Evolutionary conservation across 108 stramenopile species (phyloP).

Genomic region (Nitzschia palea): DNA sequence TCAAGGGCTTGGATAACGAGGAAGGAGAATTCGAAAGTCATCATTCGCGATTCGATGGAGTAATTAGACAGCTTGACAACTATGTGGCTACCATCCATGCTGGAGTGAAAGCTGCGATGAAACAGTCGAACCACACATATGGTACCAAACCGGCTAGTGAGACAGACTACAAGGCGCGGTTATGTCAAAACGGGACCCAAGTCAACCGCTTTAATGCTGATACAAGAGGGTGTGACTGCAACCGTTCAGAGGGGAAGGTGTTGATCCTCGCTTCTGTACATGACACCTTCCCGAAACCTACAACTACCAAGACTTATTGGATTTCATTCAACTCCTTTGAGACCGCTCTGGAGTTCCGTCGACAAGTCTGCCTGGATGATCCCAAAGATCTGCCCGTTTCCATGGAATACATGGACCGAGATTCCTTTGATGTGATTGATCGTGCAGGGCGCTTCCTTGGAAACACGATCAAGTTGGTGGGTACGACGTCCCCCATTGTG

Average conservation of each 20-base stretch:
- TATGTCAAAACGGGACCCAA: slow-evolving; percentile 49
- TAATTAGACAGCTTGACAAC: slow-evolving; percentile 50
- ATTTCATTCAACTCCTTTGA: slow-evolving; percentile 72
- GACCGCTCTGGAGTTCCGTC: slow-evolving; percentile 66
- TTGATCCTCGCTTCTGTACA: slow-evolving; percentile 85
- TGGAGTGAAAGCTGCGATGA: slow-evolving; percentile 48
- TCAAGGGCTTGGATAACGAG: slow-evolving; percentile 65
- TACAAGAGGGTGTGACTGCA: slow-evolving; percentile 70
- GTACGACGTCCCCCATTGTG: slow-evolving; percentile 62
- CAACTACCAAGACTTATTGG: slow-evolving; percentile 71
- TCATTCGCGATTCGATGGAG: slow-evolving; percentile 42
- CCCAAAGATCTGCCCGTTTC: slow-evolving; percentile 75
- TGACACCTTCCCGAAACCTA: slow-evolving; percentile 76
- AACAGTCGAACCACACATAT: slow-evolving; percentile 54
- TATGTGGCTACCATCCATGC: slow-evolving; percentile 54
- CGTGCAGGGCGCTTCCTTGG: slow-evolving; percentile 64
- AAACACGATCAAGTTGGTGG: slow-evolving; percentile 61
- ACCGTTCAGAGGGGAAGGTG: slow-evolving; percentile 87
- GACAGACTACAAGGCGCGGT: slow-evolving; percentile 49
- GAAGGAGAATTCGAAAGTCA: slow-evolving; percentile 45
- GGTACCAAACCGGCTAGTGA: slow-evolving; percentile 64
- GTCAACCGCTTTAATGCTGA: slow-evolving; percentile 85
- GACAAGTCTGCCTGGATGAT: slow-evolving; percentile 74
- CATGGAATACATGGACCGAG: slow-evolving; percentile 83
- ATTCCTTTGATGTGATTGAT: slow-evolving; percentile 84